Base-by-base conservation (phyloP, 768 basidiomycete species). In the Suillus subluteus region DNA sequence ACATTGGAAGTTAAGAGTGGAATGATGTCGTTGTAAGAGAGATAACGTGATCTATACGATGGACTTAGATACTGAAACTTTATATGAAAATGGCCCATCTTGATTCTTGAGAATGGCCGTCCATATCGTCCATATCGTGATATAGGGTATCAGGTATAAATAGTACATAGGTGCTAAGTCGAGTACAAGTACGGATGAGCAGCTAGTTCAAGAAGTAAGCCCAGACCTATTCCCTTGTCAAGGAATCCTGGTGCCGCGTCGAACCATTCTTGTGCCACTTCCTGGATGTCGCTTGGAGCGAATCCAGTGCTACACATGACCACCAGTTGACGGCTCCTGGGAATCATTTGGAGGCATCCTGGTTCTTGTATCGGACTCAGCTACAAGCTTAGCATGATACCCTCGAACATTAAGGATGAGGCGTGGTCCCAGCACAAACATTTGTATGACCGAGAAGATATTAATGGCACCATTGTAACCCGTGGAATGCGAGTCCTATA, bases 371-470 rank as follows among this genome's bases (percentile, higher is more conserved):
- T 56, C 21, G 55, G 21, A 56, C 21, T 37, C 55, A n/a, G 55
- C 12, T 37, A 56, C 0, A 21, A 56, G 55, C 21, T 56, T 37
- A 37, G 55, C 55, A 37, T 37, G 35, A 37, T 56, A 56, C 37
- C 18, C 55, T 56, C 55, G 55, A 38, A 56, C 9, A 37, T 37
- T n/a, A n/a, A 56, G 55, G 55, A 56, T 37, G 35, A 56, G 55
- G 32, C 55, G 55, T 4, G 55, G 55, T n/a, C 55, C 55, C 35
- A 56, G 37, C 55, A 56, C 32, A n/a, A 56, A 56, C 55, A 56
- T 56, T 21, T 56, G 32, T 12, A 56, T 4, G 55, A 56, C 32
- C 21, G 35, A 56, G 35, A 56, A 37, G 21, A 56, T 56, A 6
- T 56, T 56, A 6, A 56, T 0, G 21, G 12, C 55, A n/a, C 55